Base-by-base conservation (phyloP, 2,329 filamentous ascomycete species). In the Didymella segeticola region DNA sequence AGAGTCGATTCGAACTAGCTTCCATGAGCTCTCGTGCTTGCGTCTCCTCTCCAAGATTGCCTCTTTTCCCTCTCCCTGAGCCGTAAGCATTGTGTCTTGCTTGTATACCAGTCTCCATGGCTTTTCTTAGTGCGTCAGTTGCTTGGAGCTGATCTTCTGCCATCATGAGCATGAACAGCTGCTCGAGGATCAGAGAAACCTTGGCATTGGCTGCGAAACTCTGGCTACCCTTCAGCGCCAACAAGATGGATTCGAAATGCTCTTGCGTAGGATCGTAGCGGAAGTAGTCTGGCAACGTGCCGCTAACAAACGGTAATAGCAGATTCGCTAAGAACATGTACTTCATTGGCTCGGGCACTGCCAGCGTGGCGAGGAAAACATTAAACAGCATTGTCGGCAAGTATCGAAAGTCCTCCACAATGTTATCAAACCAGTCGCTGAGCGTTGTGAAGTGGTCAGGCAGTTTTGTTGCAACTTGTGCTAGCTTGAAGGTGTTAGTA, bases 331-430 rank as follows among this genome's bases (percentile, higher is more conserved):
- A 67, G 19, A 89, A 78, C 2, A 79, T 80, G 25, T 79, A 77
- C 41, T 81, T 80, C 2, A 77, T 72, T 22, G 73, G 64, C 0
- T 74, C 70, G 1, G 76, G 68, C 5, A 83, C 74, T 20, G 77
- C 72, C 8, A 79, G 74, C 47, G 79, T 74, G 58, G 79, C 76
- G 5, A 86, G 68, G 59, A 89, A 82, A 1, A 83, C 75, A 5
- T 80, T 73, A 62, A 89, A 89, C 17, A 82, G 71, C 1, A 80
- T 73, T 1, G 88, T 75, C 0, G 87, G 83, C 1, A 88, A 75
- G n/a, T 80, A 78, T 54, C 83, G 82, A 29, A 89, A 73, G 49
- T 79, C 78, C 43, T 83, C 80, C 27, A 83, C 80, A 60, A 85
- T 82, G 29, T 82, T 78, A 59, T 85, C 81, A 66, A 87, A 87